These are phyloP conservation scores for Ceratobasidium sp. DNA, from an alignment of 1,284 basidiomycete species.

Conservation along the genomic window DNA sequence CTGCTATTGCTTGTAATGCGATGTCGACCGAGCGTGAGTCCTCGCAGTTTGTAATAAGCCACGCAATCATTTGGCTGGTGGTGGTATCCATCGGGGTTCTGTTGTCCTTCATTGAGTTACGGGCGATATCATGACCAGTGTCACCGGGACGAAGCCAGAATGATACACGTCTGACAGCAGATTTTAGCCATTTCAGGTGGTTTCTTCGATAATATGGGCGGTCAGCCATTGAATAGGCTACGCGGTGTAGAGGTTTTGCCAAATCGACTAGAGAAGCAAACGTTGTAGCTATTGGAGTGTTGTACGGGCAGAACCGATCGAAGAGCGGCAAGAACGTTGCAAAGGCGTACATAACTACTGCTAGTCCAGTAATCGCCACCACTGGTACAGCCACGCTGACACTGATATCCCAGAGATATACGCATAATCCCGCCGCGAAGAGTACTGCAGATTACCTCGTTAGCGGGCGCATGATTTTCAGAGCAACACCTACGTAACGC, in stretches of 20 bases:
- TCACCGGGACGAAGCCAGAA: too few species aligned
- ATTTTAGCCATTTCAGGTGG: too few species aligned
- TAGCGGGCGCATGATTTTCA: not conserved
- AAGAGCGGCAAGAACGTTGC: not conserved
- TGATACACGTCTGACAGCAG: too few species aligned
- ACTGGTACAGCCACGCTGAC: not conserved
- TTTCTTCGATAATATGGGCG: too few species aligned
- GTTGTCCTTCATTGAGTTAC: not conserved
- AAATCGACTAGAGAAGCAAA: not conserved
- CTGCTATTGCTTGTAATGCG: slow-evolving; percentile 14
- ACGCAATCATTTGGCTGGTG: slow-evolving; percentile 1
- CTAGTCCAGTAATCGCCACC: not conserved
- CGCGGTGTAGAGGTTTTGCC: not conserved
- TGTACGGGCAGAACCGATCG: not conserved
- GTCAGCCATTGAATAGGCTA: too few species aligned
- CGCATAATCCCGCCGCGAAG: not conserved
- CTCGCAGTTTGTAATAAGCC: slow-evolving; percentile 18
- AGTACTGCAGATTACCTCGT: not conserved
- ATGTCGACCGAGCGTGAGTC: slow-evolving; percentile 8
- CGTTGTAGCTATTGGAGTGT: not conserved
- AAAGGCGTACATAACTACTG: not conserved
- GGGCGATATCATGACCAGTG: not conserved
- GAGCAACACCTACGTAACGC: not conserved
- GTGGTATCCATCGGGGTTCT: not conserved
- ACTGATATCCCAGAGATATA: slow-evolving; percentile 14